These are phyloP conservation scores for Emericellopsis atlantica DNA, from an alignment of 2,329 filamentous ascomycete species.

Conservation along the genomic window DNA sequence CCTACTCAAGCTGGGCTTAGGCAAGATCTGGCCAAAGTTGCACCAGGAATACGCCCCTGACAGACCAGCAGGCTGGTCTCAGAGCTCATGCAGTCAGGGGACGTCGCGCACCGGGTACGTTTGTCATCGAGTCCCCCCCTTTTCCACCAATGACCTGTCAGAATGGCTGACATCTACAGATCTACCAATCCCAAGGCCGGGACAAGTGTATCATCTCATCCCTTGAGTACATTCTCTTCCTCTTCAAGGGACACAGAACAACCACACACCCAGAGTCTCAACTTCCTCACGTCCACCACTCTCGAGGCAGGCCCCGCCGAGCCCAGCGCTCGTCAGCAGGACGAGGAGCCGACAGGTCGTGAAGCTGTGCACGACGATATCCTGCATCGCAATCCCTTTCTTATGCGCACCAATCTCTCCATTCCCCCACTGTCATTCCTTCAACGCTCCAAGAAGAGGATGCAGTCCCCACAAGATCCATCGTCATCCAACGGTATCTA, in stretches of 20 bases:
- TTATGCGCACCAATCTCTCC: constrained; percentile 18
- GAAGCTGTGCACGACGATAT: constrained; percentile 2
- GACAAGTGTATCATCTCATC: constrained; percentile 8
- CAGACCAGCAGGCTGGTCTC: background rate
- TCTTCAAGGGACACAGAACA: constrained; percentile 3
- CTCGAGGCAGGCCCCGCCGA: constrained; percentile 2
- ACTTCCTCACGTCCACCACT: constrained; percentile 2
- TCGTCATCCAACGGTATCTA: no score
- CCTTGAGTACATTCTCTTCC: constrained; percentile 7
- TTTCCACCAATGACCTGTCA: background rate
- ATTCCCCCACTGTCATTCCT: constrained; percentile 4
- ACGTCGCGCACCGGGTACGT: constrained; percentile 3
- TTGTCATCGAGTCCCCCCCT: no score
- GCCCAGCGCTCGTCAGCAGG: background rate
- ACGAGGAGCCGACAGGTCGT: background rate
- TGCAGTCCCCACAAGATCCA: no score
- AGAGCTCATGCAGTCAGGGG: background rate
- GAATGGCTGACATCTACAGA: constrained; percentile 4
- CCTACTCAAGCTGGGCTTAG: constrained; percentile 27
- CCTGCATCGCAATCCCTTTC: constrained; percentile 16
- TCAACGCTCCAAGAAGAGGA: no score
- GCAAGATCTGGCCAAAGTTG: constrained; percentile 27
- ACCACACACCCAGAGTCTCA: constrained; percentile 2
- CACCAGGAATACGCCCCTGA: constrained; percentile 25
- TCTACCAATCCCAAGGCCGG: constrained; percentile 7